Conservation (phyloP, 2,329 filamentous ascomycete species). For the Diaporthe capsici region DNA sequence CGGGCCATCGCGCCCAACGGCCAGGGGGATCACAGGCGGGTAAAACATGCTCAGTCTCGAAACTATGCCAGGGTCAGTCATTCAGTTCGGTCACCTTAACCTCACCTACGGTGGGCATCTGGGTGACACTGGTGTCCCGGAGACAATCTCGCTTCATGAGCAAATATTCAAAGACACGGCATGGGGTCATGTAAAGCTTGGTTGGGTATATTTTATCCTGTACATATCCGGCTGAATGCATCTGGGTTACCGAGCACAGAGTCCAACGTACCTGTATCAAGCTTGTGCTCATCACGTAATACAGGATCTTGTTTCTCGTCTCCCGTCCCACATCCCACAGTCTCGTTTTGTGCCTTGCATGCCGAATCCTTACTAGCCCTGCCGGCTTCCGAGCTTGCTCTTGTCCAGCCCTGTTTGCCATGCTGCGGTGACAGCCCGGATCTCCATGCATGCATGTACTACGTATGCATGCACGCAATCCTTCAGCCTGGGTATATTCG, state of each 20-base stretch:
- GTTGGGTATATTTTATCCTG: background rate
- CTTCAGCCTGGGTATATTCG: background rate
- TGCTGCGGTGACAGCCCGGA: background rate
- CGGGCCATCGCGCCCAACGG: conserved; percentile 7
- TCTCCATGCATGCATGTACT: conserved; percentile 6
- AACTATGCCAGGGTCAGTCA: conserved; percentile 4
- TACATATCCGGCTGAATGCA: background rate
- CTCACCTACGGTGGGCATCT: conserved; percentile 10
- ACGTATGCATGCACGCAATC: conserved; percentile 9
- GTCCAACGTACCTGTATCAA: background rate
- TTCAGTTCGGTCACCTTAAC: background rate
- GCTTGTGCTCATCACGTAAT: conserved; percentile 1
- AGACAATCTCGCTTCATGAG: conserved; percentile 39
- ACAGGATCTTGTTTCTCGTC: background rate
- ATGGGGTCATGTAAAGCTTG: background rate
- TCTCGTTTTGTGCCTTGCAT: conserved; percentile 30
- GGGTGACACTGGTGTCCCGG: background rate
- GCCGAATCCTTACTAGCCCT: conserved; percentile 30
- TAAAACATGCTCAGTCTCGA: conserved; percentile 40
- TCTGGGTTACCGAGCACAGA: background rate
- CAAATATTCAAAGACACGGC: conserved; percentile 30
- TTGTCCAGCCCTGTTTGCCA: background rate
- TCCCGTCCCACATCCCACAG: conserved; percentile 11
- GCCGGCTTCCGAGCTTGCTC: conserved; percentile 32
- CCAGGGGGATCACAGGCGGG: background rate